Evolutionary conservation across 345 rosid genomes (phyloP).

Genomic region (Ceriops decandra): DNA sequence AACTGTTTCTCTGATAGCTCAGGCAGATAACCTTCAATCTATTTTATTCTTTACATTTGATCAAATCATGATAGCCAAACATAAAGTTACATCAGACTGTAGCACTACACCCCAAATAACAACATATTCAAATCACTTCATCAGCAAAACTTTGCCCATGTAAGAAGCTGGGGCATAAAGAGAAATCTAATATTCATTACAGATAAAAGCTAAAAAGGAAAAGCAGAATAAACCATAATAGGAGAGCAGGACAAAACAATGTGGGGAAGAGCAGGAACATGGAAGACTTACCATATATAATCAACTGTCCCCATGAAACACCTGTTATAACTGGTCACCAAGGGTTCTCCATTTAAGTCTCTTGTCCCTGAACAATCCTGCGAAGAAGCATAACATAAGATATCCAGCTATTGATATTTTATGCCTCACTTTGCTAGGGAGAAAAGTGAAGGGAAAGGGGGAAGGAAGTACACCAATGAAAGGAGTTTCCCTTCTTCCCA

Average conservation of each 20-base stretch:
- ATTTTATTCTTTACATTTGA: too few species aligned
- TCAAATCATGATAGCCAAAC: too few species aligned
- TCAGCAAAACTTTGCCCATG: neutral
- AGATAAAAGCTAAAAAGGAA: too few species aligned
- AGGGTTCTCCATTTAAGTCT: slow-evolving; percentile 71
- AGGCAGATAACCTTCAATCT: too few species aligned
- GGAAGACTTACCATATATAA: slow-evolving; percentile 67
- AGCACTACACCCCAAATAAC: neutral
- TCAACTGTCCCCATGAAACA: slow-evolving; percentile 92
- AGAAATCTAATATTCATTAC: neutral
- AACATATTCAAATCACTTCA: neutral
- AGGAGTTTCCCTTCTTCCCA: too few species aligned
- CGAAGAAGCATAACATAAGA: slow-evolving; percentile 10
- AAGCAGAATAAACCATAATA: too few species aligned
- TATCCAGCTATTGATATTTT: neutral
- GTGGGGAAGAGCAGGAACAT: neutral
- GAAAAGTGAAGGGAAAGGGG: neutral
- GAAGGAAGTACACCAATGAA: too few species aligned
- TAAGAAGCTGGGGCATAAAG: neutral
- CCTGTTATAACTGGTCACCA: slow-evolving; percentile 85
- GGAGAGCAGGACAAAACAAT: neutral
- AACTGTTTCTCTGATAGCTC: neutral
- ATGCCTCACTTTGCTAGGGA: neutral
- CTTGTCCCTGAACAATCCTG: slow-evolving; percentile 71
- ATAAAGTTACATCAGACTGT: neutral